Base-by-base conservation (phyloP, 768 basidiomycete species). In the Leccinum obscurum region DNA sequence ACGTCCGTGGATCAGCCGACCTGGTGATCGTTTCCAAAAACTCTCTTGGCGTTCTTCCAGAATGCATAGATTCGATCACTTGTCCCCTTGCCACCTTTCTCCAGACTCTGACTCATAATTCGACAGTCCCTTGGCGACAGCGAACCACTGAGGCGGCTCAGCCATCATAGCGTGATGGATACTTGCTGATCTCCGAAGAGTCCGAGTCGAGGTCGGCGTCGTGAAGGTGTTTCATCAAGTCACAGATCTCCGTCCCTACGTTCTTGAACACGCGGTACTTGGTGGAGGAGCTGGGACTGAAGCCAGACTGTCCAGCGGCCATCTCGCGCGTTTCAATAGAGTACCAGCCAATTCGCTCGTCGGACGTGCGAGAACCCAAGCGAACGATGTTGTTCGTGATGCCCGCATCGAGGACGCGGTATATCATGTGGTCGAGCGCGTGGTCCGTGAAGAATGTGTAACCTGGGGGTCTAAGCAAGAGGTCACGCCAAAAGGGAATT, bases 341-440 rank as follows among this genome's bases (percentile, higher is more conserved):
- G 69, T 79, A 90, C 54, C 85, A 56, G 1, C 81, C 74, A n/a
- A 90, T 83, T 17, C 81, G 77, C 55, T 86, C 84, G 39, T 89
- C 85, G 0, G 79, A 70, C 0, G 87, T 80, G n/a, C 85, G 81
- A n/a, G 85, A 80, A 0, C 91, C 91, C 7, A 91, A 77, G 0
- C 91, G 85, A 3, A 91, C 81, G 26, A 92, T 76, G 46, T 84
- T 81, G 1, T 74, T 72, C 0, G 89, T 90, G 62, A 92, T 89
- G 0, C 72, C 69, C 0, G 81, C 82, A 62, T 92, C 87, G 1
- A 91, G 77, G 3, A 91, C 81, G 0, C 83, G 83, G 4, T 75
- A 75, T 2, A 92, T 74, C 75, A 91, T 81, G 62, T 91, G 87
- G 60, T 92, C 90, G 4, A 92, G 77, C 0, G 90, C 90, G 48